Evolutionary conservation across 2,329 filamentous ascomycete species (phyloP), one percentile per base, ranked within the genome.

Genomic region (Pestalotiopsis sp.): DNA sequence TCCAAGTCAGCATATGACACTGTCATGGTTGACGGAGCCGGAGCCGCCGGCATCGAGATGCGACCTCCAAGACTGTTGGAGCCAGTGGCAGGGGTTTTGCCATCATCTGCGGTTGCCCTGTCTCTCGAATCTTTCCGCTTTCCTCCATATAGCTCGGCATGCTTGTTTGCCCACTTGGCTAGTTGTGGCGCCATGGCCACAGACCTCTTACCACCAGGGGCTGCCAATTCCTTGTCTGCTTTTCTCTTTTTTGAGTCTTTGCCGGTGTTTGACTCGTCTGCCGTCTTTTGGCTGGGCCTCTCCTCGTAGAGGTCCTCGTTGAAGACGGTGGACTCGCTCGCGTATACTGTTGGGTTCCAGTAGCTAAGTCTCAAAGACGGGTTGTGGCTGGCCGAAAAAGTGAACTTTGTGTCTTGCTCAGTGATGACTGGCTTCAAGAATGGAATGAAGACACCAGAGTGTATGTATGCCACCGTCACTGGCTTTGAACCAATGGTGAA

Each of bases 391-490:
- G 92, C 91, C 39, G 85, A 84, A 74, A 95, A 94, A 0, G 90
- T 91, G 75, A 90, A 89, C 59, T 81, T 83, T 14, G 88, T 85
- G n/a, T 84, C 86, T 20, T 86, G 85, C 0, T 86, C 82, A 4
- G 84, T 83, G 3, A 61, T 39, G 1, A 82, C 68, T 7, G 85
- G 84, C 64, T 90, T 86, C 62, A 91, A 84, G 57, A 92, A 90
- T 0, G 92, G 92, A 13, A 94, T 88, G 74, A 97, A 96, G 2
- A 96, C 92, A 4, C 93, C 93, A n/a, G 92, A 88, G 71, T 96
- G 93, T 52, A 94, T 94, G 72, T 92, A 94, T 57, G 88, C 91
- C 26, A 93, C 85, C 11, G 87, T 84, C 17, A 94, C 91, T 0
- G 89, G 87, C 71, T 89, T 91, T 2, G 91, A 93, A 0, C 90